These are phyloP conservation scores for Daldinia grandis DNA, from an alignment of 495 filamentous ascomycete species.

Conservation along the genomic window DNA sequence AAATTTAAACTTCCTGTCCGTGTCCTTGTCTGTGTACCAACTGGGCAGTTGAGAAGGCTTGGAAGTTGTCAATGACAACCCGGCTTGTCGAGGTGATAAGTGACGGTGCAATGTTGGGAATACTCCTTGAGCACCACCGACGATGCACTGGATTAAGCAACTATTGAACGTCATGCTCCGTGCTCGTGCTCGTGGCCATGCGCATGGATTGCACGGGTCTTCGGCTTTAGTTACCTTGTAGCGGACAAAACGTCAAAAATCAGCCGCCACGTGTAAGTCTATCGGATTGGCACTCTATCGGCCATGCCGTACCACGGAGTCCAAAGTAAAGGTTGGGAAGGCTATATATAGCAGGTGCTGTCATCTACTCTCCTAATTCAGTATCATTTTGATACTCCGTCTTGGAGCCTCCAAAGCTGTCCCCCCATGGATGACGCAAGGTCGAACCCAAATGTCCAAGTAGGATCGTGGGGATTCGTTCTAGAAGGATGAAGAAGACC, in stretches of 20 bases:
- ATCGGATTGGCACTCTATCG: conserved; percentile 12
- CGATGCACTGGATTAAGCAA: not conserved
- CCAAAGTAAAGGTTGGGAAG: conserved; percentile 1
- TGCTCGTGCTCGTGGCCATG: not conserved
- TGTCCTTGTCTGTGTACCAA: not conserved
- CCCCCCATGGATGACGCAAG: not conserved
- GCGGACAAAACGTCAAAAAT: conserved; percentile 16
- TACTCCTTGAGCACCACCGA: not conserved
- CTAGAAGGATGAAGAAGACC: conserved; percentile 2
- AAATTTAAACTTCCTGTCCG: not conserved
- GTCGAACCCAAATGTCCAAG: not conserved
- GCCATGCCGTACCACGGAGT: conserved; percentile 24
- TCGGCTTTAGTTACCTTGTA: conserved; percentile 15
- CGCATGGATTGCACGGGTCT: conserved; percentile 1
- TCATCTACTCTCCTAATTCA: conserved; percentile 13
- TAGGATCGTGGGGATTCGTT: conserved; percentile 2
- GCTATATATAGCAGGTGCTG: conserved; percentile 15
- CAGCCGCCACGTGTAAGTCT: conserved; percentile 16
- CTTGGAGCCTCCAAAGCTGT: not conserved
- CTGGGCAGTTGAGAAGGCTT: not conserved
- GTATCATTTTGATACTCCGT: conserved; percentile 1
- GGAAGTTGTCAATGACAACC: not conserved
- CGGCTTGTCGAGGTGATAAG: not conserved
- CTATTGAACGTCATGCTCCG: not conserved
- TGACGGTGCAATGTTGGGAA: not conserved